Base-by-base conservation (phyloP, 2,329 filamentous ascomycete genomes). In the Ophiosphaerella herpotricha region DNA sequence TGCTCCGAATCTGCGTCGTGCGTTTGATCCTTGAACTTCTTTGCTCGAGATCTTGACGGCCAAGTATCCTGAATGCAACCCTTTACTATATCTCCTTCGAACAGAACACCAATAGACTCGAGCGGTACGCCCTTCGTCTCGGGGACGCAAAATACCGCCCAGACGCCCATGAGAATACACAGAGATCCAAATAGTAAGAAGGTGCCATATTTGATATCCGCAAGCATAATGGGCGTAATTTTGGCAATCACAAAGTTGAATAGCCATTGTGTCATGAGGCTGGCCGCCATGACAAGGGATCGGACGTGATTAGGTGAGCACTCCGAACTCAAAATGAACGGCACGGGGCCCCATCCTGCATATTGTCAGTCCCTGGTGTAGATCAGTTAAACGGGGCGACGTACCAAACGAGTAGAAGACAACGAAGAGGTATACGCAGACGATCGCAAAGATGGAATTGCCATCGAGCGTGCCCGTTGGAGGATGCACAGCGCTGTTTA, bases 341-440 rank as follows among this genome's bases (percentile, higher is more conserved):
- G 75, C 6, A 75, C 75, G 1, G 76, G 75, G 5, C 76, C 76
- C 75, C 75, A 78, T n/a, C 68, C 62, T 65, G 46, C 21, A 37
- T 11, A 46, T 21, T 33, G 43, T 60, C 46, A 63, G 58, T 29
- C 26, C 50, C 9, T 23, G 35, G 7, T 40, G 21, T 18, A 23
- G 26, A 23, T 29, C 32, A 5, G 14, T 3, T 12, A 39, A 11
- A n/a, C 11, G n/a, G 16, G 16, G 8, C 23, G 3, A 49, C 61
- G 50, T 63, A 66, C 63, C 75, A 45, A 77, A 76, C 2, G 68
- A 74, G 63, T 77, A 78, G 58, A 78, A 78, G 8, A 77, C 74
- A 7, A 78, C 76, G 44, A 77, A 78, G 6, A 78, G 66, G 52
- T 80, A 81, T 5, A 82, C 76, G 63, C 79, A 81, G 43, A 81